Conservation (phyloP, 495 filamentous ascomycete species). For the Hypoxylon fragiforme region DNA sequence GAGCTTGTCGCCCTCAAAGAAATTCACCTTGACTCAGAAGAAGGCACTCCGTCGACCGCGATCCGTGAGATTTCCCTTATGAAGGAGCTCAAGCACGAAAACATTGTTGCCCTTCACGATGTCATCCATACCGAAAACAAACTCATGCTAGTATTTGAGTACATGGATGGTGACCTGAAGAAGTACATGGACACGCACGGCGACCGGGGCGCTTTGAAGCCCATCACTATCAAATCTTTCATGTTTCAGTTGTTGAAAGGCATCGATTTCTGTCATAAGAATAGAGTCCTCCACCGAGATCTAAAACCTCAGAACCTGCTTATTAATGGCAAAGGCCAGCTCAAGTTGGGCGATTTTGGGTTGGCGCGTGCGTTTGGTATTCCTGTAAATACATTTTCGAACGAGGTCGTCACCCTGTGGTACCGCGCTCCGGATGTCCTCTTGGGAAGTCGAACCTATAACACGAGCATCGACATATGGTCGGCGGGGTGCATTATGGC, state of each 20-base stretch:
- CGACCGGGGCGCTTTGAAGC: conserved; percentile 80
- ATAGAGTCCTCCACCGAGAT: conserved; percentile 93
- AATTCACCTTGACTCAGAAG: conserved; percentile 98
- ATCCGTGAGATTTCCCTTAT: conserved; percentile 98
- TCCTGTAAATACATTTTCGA: conserved; percentile 96
- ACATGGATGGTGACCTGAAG: conserved; percentile 98
- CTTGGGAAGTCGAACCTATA: conserved; percentile 88
- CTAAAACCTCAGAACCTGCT: conserved; percentile 94
- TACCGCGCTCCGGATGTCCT: conserved; percentile 94
- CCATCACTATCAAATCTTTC: conserved; percentile 90
- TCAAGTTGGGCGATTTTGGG: conserved; percentile 96
- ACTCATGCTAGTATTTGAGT: conserved; percentile 98
- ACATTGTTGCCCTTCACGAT: conserved; percentile 96
- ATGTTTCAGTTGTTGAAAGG: conserved; percentile 94
- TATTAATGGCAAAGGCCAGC: conserved; percentile 86
- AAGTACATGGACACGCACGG: conserved; percentile 96
- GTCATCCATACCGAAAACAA: conserved; percentile 99
- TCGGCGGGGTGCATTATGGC: conserved; percentile 98
- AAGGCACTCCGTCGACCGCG: conserved; percentile 96
- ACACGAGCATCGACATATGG: conserved; percentile 98
- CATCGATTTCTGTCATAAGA: conserved; percentile 96
- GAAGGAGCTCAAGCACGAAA: conserved; percentile 98
- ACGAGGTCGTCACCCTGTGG: conserved; percentile 96
- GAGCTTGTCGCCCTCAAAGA: conserved; percentile 98
- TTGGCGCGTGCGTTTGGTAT: conserved; percentile 93